A percentile compares a stretch with the other conserved stretches of the same genome.
Conservation (phyloP, 2,329 filamentous ascomycete species). For the Cladosporium cucumerinum region DNA sequence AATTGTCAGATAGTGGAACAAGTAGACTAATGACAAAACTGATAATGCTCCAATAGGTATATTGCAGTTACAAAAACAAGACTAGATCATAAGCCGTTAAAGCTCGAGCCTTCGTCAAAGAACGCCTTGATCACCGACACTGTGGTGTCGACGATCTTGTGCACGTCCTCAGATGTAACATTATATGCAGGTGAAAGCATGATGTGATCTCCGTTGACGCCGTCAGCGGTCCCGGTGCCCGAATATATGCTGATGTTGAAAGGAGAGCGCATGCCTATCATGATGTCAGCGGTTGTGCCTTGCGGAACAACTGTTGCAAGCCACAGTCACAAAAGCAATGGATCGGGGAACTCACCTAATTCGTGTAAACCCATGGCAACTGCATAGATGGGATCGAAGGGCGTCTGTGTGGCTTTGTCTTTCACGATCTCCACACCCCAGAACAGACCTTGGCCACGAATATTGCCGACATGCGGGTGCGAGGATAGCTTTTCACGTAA, state of each 20-base stretch:
- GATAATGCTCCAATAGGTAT: not conserved
- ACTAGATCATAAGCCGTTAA: not conserved
- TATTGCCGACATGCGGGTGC: constrained; percentile 56
- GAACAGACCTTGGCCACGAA: constrained; percentile 59
- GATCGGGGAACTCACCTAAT: constrained; percentile 39
- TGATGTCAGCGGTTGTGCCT: constrained; percentile 11
- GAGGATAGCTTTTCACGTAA: constrained; percentile 44
- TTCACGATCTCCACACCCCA: constrained; percentile 59
- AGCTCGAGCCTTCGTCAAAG: constrained; percentile 28
- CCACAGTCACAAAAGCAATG: not conserved
- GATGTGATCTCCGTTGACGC: constrained; percentile 63
- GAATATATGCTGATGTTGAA: constrained; percentile 62
- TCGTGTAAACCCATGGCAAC: constrained; percentile 52
- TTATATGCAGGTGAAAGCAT: constrained; percentile 69
- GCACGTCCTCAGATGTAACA: constrained; percentile 55
- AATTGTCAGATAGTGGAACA: not conserved
- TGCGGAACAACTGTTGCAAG: not conserved
- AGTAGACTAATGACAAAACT: not conserved
- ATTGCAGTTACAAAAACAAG: not conserved
- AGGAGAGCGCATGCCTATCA: constrained; percentile 38
- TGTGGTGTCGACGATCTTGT: constrained; percentile 52
- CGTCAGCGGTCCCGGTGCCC: constrained; percentile 59
- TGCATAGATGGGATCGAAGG: constrained; percentile 46
- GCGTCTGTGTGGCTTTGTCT: constrained; percentile 52
- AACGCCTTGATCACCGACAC: constrained; percentile 52